A percentile compares a stretch with the other conserved stretches of the same genome.
These are phyloP conservation scores for Byssothecium circinans DNA, from an alignment of 2,329 filamentous ascomycete genomes.

Conservation along the genomic window DNA sequence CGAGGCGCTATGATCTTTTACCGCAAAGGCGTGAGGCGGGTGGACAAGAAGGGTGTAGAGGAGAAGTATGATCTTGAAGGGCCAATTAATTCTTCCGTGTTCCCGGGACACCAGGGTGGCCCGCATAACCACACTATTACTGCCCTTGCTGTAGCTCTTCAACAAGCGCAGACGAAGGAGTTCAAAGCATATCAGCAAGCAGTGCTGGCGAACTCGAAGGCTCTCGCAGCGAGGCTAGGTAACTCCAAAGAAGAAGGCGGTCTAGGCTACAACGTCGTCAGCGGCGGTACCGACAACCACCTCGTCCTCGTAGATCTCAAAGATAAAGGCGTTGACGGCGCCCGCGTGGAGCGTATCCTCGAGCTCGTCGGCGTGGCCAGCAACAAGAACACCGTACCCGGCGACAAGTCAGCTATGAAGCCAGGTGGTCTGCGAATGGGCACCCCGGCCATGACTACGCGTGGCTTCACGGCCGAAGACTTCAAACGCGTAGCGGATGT, in stretches of 20 bases:
- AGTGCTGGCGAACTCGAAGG: conserved; percentile 91
- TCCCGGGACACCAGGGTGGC: conserved; percentile 97
- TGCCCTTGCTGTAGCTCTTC: conserved; percentile 88
- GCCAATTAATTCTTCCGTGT: conserved; percentile 98
- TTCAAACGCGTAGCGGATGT: conserved; percentile 68
- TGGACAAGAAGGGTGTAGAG: conserved; percentile 88
- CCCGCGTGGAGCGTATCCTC: conserved; percentile 91
- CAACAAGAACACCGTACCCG: conserved; percentile 99
- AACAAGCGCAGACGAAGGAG: conserved; percentile 86
- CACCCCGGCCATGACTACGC: conserved; percentile 94
- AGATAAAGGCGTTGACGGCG: conserved; percentile 82
- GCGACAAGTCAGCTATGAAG: conserved; percentile 94
- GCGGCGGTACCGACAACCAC: conserved; percentile 95
- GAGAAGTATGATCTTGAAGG: conserved; percentile 92
- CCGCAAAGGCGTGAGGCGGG: conserved; percentile 91
- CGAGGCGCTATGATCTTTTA: conserved; percentile 99
- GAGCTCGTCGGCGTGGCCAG: conserved; percentile 98
- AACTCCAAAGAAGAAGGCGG: conserved; percentile 70
- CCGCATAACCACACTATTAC: conserved; percentile 99
- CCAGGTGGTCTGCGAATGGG: conserved; percentile 95
- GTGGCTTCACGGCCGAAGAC: conserved; percentile 89
- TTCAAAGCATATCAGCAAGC: conserved; percentile 94
- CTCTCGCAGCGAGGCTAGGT: conserved; percentile 70
- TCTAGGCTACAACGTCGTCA: conserved; percentile 91
- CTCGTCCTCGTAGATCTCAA: conserved; percentile 95